A percentile compares a stretch with the other conserved stretches of the same genome.
These are phyloP conservation scores for Brettanomyces anomalus DNA, from an alignment of 805 yeast species.

Conservation along the genomic window DNA sequence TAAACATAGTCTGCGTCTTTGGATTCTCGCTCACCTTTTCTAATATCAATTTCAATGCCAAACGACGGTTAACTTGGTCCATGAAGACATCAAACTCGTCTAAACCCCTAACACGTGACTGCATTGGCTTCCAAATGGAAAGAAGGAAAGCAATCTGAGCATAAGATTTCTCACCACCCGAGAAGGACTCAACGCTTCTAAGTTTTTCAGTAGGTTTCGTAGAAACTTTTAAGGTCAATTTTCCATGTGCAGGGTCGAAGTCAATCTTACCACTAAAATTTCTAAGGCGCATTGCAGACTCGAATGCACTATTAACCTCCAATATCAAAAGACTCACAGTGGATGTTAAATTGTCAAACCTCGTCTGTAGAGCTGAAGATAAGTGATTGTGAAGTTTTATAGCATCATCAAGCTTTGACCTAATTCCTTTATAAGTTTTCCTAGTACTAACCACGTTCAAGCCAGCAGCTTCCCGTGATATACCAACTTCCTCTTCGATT, in stretches of 20 bases:
- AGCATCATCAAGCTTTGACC: constrained; percentile 29
- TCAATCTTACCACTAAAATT: constrained; percentile 66
- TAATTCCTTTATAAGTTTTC: constrained; percentile 27
- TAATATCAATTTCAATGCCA: constrained; percentile 68
- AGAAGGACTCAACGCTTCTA: constrained; percentile 71
- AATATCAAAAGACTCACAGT: constrained; percentile 33
- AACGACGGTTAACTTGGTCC: constrained; percentile 86
- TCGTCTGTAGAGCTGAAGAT: constrained; percentile 30
- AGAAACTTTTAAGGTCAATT: constrained; percentile 50
- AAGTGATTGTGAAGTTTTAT: constrained; percentile 21
- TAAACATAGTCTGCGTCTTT: constrained; percentile 78
- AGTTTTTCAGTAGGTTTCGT: constrained; percentile 49
- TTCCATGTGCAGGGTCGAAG: constrained; percentile 46
- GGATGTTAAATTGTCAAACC: constrained; percentile 33
- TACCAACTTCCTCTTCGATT: constrained; percentile 46
- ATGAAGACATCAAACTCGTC: constrained; percentile 97
- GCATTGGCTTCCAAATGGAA: constrained; percentile 92
- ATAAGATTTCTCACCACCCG: constrained; percentile 96
- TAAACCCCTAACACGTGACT: constrained; percentile 75
- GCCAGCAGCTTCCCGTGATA: constrained; percentile 47
- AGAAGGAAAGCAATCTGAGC: constrained; percentile 82
- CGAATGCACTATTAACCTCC: constrained; percentile 48
- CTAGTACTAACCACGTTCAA: constrained; percentile 36
- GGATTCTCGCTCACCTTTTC: constrained; percentile 55
- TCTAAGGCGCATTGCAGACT: constrained; percentile 50